Percentiles rank a stretch among this genome's conserved stretches.
Conservation (phyloP, 768 basidiomycete genomes). For the Suillus bovinus region DNA sequence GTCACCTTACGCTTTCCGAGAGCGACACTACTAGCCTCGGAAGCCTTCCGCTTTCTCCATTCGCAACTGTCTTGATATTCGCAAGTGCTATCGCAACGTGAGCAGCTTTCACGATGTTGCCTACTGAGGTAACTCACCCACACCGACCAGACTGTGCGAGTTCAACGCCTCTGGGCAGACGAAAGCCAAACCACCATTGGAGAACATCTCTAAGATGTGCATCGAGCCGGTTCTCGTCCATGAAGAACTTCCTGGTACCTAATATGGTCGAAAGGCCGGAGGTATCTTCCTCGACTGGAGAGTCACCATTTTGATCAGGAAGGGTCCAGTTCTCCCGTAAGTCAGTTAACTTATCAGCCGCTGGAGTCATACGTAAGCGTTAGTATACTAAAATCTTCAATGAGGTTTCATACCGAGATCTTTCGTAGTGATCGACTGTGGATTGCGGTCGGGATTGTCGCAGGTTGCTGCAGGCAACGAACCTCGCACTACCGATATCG, state of each 20-base stretch:
- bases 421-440: not conserved
- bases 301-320: not conserved
- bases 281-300: not conserved
- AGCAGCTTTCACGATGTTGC: slow-evolving; percentile 2
- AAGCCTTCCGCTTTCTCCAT: slow-evolving; percentile 62
- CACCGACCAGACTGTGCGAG: slow-evolving; percentile 62
- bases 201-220: slow-evolving; percentile 54
- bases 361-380: not conserved
- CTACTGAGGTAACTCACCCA: slow-evolving; percentile 46
- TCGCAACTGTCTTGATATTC: slow-evolving; percentile 79
- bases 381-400: not conserved
- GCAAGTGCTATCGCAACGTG: slow-evolving; percentile 48
- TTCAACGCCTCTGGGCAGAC: slow-evolving; percentile 71
- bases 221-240: slow-evolving; percentile 55
- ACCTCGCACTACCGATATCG: slow-evolving; percentile 34
- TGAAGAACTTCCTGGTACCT: slow-evolving; percentile 59
- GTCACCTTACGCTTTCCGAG: slow-evolving; percentile 4
- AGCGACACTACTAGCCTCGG: slow-evolving; percentile 28
- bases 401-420: not conserved
- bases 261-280: slow-evolving; percentile 46
- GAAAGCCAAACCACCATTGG: slow-evolving; percentile 74
- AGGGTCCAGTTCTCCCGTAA: not conserved
- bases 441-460: not conserved
- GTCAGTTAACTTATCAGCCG: not conserved
- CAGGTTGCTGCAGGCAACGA: slow-evolving; percentile 16